Conservation (phyloP, 1,139 yeast genomes). For the Yamadazyma blattariae region DNA sequence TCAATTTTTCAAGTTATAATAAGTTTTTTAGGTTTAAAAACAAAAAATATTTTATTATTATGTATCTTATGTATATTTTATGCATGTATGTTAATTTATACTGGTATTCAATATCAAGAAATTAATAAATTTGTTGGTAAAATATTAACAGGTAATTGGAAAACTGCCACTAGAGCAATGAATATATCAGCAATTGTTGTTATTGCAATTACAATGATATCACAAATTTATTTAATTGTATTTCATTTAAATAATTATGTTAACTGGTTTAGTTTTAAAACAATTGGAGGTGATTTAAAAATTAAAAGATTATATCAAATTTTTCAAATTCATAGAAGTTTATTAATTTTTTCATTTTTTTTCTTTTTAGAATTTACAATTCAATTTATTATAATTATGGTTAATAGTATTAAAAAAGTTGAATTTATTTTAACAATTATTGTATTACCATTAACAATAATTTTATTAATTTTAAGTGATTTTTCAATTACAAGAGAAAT, state of each 20-base stretch:
- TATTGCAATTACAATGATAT: conserved; percentile 36
- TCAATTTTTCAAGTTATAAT: conserved; percentile 36
- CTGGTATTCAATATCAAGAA: conserved; percentile 51
- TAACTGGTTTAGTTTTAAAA: conserved; percentile 50
- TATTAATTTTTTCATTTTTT: conserved; percentile 47
- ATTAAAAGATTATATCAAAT: conserved; percentile 38
- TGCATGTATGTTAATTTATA: conserved; percentile 48
- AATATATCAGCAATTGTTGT: conserved; percentile 48
- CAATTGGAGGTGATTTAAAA: conserved; percentile 48
- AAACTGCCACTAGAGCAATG: conserved; percentile 30
- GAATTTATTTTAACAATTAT: conserved; percentile 51
- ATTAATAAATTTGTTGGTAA: conserved; percentile 24
- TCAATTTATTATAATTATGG: conserved; percentile 51
- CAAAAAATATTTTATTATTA: conserved; percentile 41
- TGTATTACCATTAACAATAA: conserved; percentile 47
- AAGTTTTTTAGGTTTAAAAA: conserved; percentile 40
- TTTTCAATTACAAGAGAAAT: conserved; percentile 39
- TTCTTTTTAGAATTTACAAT: conserved; percentile 54
- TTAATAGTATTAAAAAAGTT: conserved; percentile 33
- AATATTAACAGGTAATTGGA: conserved; percentile 22
- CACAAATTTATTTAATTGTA: conserved; percentile 31
- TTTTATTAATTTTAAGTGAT: conserved; percentile 37
- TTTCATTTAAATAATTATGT: conserved; percentile 39
- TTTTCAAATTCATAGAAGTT: conserved; percentile 42
- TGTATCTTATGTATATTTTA: conserved; percentile 44